Conservation (phyloP, 2,329 filamentous ascomycete genomes). For the Aspergillus fijiensis region DNA sequence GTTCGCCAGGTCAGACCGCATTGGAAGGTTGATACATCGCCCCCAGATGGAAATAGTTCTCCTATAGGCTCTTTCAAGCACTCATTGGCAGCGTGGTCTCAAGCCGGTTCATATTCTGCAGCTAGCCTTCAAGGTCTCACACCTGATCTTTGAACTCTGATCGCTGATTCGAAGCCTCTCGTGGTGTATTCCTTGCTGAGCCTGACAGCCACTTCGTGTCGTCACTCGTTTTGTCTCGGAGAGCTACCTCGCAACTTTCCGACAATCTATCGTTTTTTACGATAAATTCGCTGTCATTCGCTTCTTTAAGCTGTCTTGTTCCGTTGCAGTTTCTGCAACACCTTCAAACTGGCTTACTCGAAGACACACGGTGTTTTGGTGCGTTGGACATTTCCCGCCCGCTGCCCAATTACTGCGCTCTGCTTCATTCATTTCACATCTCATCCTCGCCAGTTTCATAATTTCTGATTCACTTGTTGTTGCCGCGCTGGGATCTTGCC, state of each 20-base stretch:
- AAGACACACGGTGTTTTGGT: constrained; percentile 48
- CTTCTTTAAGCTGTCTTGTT: constrained; percentile 43
- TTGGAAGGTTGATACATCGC: constrained; percentile 9
- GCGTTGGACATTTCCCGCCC: constrained; percentile 30
- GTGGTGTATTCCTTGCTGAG: constrained; percentile 32
- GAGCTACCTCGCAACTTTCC: constrained; percentile 34
- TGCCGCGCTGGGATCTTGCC: constrained; percentile 19
- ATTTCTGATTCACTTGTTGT: constrained; percentile 16
- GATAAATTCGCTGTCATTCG: constrained; percentile 49
- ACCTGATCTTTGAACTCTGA: constrained; percentile 26
- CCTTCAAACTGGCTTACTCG: constrained; percentile 52
- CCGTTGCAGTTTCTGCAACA: constrained; percentile 47
- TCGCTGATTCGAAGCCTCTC: constrained; percentile 38
- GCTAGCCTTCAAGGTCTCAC: constrained; percentile 32
- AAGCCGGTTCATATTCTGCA: constrained; percentile 30
- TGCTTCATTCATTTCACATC: not conserved
- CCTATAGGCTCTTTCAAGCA: constrained; percentile 20
- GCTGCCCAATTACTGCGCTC: constrained; percentile 20
- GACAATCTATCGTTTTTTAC: constrained; percentile 40
- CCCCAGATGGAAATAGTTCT: constrained; percentile 20
- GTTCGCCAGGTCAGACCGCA: constrained; percentile 13
- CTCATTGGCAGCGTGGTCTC: constrained; percentile 24
- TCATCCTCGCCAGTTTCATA: constrained; percentile 13
- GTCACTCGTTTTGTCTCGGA: constrained; percentile 49
- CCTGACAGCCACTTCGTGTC: constrained; percentile 36